These are phyloP conservation scores for Lentinula boryana DNA, from an alignment of 768 basidiomycete species.

Conservation along the genomic window DNA sequence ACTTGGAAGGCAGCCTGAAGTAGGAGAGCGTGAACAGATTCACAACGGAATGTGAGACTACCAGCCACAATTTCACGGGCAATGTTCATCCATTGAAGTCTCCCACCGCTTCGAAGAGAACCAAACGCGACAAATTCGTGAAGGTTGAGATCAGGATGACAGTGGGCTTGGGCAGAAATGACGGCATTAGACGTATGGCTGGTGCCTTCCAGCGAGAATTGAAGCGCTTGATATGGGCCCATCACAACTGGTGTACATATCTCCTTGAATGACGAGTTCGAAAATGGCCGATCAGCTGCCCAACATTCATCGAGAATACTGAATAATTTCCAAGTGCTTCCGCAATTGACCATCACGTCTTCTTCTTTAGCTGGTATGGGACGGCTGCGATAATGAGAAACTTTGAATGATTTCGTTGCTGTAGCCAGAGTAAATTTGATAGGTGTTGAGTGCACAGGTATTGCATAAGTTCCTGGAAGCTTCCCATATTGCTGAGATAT, in stretches of 20 bases:
- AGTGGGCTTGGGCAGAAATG: conserved; percentile 34
- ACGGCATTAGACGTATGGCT: conserved; percentile 36
- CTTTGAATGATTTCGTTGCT: conserved; percentile 12
- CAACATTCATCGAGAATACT: conserved; percentile 10
- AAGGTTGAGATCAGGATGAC: conserved; percentile 30
- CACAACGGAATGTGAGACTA: conserved; percentile 29
- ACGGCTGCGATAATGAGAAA: conserved; percentile 22
- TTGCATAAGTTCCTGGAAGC: conserved; percentile 10
- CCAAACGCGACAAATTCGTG: conserved; percentile 44
- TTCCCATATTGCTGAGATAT: conserved; percentile 8
- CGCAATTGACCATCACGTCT: conserved; percentile 21
- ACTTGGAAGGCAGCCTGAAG: conserved; percentile 39
- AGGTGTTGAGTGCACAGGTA: neutral
- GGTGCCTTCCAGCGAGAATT: conserved; percentile 28
- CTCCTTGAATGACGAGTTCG: neutral
- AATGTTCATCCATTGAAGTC: conserved; percentile 48
- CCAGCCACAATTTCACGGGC: conserved; percentile 35
- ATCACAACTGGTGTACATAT: conserved; percentile 14
- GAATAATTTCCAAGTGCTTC: conserved; percentile 18
- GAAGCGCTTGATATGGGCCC: conserved; percentile 25
- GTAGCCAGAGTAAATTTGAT: conserved; percentile 31
- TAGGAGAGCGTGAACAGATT: conserved; percentile 35
- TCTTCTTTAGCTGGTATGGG: conserved; percentile 11
- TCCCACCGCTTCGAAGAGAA: conserved; percentile 35
- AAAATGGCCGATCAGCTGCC: neutral